These are phyloP conservation scores for Solanum hybrid DNA, from an alignment of 305 asterid genomes.

Conservation along the genomic window DNA sequence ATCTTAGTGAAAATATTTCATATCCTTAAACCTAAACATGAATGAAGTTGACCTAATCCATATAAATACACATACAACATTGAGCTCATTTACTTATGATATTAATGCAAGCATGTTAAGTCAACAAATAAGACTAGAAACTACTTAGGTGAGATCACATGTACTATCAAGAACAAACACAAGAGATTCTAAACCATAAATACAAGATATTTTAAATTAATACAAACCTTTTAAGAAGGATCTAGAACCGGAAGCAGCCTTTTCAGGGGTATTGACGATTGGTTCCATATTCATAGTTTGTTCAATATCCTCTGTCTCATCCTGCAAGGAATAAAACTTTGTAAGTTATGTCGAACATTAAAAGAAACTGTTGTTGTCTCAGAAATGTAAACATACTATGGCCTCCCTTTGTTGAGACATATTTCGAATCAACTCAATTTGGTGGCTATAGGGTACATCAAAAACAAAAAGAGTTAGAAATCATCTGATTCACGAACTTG, in stretches of 20 bases:
- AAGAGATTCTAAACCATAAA: neutral
- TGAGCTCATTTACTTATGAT: neutral
- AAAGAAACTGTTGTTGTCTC: neutral
- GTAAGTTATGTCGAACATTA: neutral
- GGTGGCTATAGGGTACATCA: neutral
- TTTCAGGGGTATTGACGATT: neutral
- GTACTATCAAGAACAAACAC: neutral
- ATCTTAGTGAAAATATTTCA: too few relatives aligned
- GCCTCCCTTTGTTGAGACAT: neutral
- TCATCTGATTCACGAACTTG: neutral
- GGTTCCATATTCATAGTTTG: slow-evolving; percentile 1
- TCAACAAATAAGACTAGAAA: neutral
- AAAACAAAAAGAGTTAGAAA: neutral
- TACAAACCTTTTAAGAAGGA: neutral
- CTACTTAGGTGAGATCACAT: neutral
- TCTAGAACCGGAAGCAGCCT: neutral
- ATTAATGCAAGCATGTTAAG: neutral
- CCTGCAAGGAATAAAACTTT: neutral
- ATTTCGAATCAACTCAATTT: neutral
- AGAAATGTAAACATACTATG: neutral
- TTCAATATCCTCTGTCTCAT: neutral
- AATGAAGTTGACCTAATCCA: too few relatives aligned
- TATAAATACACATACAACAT: neutral
- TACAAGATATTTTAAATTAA: neutral
- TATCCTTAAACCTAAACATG: neutral